phyloP scores from a whole-genome alignment of 345 rosid genomes.

The Camelina laxa region DNA sequence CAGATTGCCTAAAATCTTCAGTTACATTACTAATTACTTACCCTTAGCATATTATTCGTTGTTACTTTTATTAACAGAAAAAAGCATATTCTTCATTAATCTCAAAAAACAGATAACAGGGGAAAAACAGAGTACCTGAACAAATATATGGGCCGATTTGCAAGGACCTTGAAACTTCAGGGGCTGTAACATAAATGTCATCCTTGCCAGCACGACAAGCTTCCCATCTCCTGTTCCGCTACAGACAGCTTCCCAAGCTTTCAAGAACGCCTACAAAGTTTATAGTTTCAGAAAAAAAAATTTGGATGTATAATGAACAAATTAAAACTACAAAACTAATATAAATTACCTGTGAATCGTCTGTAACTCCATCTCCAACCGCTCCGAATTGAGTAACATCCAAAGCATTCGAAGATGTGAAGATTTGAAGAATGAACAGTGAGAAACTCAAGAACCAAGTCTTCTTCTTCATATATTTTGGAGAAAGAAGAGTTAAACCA shows the following conservation, averaged over 20 bases:
- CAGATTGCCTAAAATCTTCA: slow-evolving; percentile 42
- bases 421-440: slow-evolving; percentile 36
- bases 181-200: slow-evolving; percentile 47
- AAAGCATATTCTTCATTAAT: neutral
- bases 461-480: slow-evolving; percentile 33
- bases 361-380: slow-evolving; percentile 45
- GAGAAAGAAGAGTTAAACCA: neutral
- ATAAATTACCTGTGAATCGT: slow-evolving; percentile 38
- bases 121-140: slow-evolving; percentile 47
- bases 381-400: slow-evolving; percentile 47
- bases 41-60: neutral
- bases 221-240: slow-evolving; percentile 30
- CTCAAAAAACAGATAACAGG: neutral
- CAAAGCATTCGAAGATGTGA: slow-evolving; percentile 37
- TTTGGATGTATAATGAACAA: slow-evolving; percentile 11
- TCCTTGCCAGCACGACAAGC: slow-evolving; percentile 41
- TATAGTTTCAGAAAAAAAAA: too few species aligned
- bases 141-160: slow-evolving; percentile 38
- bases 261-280: slow-evolving; percentile 48
- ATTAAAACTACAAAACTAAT: neutral
- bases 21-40: slow-evolving; percentile 16
- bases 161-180: slow-evolving; percentile 51
- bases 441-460: slow-evolving; percentile 31
- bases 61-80: neutral
- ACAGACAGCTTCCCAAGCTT: slow-evolving; percentile 48